These are phyloP conservation scores for Rhizoclosmatium globosum DNA, from an alignment of 192 early-diverging fungal genomes.

Conservation along the genomic window DNA sequence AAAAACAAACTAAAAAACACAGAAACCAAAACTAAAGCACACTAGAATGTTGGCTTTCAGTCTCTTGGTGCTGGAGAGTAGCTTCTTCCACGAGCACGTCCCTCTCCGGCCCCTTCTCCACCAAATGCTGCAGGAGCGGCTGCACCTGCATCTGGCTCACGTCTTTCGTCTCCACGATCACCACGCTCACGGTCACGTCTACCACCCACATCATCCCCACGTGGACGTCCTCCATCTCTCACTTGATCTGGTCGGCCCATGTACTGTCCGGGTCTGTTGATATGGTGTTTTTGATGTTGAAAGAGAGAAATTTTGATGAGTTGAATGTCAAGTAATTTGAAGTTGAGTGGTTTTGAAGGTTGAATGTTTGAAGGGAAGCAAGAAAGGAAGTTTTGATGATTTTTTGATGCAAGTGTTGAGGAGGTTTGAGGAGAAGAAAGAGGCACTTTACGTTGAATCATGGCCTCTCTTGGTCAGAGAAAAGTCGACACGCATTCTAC, in stretches of 20 bases:
- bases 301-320: not conserved
- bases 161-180: not conserved
- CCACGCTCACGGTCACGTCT: slow-evolving; percentile 12
- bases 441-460: slow-evolving; percentile 45
- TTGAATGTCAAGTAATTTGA: not conserved
- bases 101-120: no score
- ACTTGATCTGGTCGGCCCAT: slow-evolving; percentile 65
- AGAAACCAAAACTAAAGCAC: no score
- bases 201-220: slow-evolving; percentile 46
- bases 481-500: slow-evolving; percentile 48
- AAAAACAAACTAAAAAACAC: no score
- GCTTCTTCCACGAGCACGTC: no score
- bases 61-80: no score
- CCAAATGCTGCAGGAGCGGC: no score
- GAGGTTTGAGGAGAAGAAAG: not conserved
- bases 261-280: slow-evolving; percentile 72
- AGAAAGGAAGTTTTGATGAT: not conserved
- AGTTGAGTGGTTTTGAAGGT: not conserved
- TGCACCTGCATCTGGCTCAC: no score
- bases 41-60: no score
- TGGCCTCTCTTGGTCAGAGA: slow-evolving; percentile 69
- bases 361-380: no score
- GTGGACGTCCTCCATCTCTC: slow-evolving; percentile 31
- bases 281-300: slow-evolving; percentile 14
- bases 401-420: not conserved